Evolutionary conservation across 495 filamentous ascomycete genomes (phyloP).

Genomic region (Aspergillus sparsus): DNA sequence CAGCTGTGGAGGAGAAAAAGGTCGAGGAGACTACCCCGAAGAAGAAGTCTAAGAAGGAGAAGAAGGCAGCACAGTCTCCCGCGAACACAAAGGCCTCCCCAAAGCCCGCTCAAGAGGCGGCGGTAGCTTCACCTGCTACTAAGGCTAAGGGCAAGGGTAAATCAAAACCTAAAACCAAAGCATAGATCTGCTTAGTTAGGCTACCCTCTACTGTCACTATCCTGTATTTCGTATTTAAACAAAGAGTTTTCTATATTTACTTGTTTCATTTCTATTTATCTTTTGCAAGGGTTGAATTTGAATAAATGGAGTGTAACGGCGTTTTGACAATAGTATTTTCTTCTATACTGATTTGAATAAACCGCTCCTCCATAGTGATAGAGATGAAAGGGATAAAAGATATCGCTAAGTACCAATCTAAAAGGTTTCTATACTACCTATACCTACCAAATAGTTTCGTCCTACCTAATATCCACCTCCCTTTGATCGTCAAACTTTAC

Average conservation of each 20-base stretch:
- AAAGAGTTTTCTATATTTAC: slow-evolving; percentile 1
- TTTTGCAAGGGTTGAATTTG: slow-evolving; percentile 6
- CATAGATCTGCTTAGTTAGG: slow-evolving; percentile 25
- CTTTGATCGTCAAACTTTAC: too few species aligned
- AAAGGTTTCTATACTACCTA: too few species aligned
- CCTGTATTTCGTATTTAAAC: slow-evolving; percentile 3
- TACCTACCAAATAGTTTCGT: too few species aligned
- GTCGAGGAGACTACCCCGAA: slow-evolving; percentile 31
- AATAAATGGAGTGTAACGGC: slow-evolving; percentile 6
- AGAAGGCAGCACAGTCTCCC: slow-evolving; percentile 30
- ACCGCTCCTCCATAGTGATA: too few species aligned
- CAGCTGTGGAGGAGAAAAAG: slow-evolving; percentile 40
- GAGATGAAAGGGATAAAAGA: too few species aligned
- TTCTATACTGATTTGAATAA: neutral
- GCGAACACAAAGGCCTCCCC: neutral
- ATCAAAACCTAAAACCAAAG: slow-evolving; percentile 40
- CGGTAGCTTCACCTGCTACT: slow-evolving; percentile 22
- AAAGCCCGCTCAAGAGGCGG: slow-evolving; percentile 16
- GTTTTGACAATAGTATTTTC: neutral
- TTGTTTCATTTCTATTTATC: neutral
- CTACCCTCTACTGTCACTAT: neutral
- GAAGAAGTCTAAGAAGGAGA: slow-evolving; percentile 40
- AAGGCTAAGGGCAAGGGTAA: slow-evolving; percentile 32
- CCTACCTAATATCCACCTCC: too few species aligned
- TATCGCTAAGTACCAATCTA: too few species aligned